A percentile compares a stretch with the other conserved stretches of the same genome.
phyloP scores from a whole-genome alignment of 2,329 filamentous ascomycete genomes.

The Didymella glomerata region DNA sequence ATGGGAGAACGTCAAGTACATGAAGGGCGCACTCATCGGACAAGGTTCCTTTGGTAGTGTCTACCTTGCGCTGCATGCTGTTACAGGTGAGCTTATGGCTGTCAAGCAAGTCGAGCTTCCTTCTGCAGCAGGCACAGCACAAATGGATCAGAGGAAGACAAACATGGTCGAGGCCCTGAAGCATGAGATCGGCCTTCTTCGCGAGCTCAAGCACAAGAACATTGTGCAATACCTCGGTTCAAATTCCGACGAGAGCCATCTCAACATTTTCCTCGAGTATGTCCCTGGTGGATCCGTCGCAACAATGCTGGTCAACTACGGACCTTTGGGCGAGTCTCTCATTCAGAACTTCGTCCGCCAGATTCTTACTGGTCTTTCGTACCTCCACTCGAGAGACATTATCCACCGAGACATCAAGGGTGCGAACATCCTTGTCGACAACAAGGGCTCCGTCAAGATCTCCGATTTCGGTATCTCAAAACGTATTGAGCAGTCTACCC shows the following conservation, averaged over 20 bases:
- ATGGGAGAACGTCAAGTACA: slow-evolving; percentile 98
- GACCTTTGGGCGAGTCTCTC: slow-evolving; percentile 89
- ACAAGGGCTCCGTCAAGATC: slow-evolving; percentile 98
- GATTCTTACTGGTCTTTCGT: slow-evolving; percentile 90
- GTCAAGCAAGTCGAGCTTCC: slow-evolving; percentile 98
- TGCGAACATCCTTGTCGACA: slow-evolving; percentile 97
- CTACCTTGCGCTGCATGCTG: slow-evolving; percentile 91
- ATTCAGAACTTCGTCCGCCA: slow-evolving; percentile 97
- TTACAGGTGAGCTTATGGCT: slow-evolving; percentile 96
- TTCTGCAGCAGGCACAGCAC: slow-evolving; percentile 76
- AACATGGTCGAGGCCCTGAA: slow-evolving; percentile 98
- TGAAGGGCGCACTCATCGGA: slow-evolving; percentile 97
- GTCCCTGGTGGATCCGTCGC: slow-evolving; percentile 97
- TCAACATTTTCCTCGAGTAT: slow-evolving; percentile 99
- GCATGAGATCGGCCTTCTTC: slow-evolving; percentile 91
- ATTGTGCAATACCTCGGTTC: slow-evolving; percentile 98
- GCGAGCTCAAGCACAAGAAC: slow-evolving; percentile 93
- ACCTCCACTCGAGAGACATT: slow-evolving; percentile 92
- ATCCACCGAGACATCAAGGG: slow-evolving; percentile 99
- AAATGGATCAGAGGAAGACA: slow-evolving; percentile 85
- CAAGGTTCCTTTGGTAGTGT: slow-evolving; percentile 97
- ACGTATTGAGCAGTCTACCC: slow-evolving; percentile 90
- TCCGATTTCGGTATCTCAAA: slow-evolving; percentile 99
- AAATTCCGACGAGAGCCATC: slow-evolving; percentile 85
- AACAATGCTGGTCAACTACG: slow-evolving; percentile 98